Percentiles rank a stretch among this genome's conserved stretches.
Evolutionary conservation across 2,329 filamentous ascomycete species (phyloP).

Genomic region (Apiospora hydei): DNA sequence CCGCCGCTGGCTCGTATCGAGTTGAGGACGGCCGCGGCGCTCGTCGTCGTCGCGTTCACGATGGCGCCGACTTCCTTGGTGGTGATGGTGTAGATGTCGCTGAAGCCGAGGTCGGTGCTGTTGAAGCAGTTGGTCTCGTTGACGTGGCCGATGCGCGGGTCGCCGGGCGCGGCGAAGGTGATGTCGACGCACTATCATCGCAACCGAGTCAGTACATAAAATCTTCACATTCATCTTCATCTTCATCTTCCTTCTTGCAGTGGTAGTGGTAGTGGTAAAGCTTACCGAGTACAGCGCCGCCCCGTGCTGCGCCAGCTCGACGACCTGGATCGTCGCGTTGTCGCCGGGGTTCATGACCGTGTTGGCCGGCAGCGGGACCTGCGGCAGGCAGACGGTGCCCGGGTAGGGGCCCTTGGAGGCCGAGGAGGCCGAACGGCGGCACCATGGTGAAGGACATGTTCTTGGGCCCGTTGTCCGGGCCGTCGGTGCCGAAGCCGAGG

Average conservation of each 20-base stretch:
- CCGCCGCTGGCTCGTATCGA: slow-evolving; percentile 36
- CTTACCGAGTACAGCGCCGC: slow-evolving; percentile 74
- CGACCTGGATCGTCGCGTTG: slow-evolving; percentile 78
- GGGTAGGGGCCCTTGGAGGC: slow-evolving; percentile 82
- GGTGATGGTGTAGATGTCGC: slow-evolving; percentile 76
- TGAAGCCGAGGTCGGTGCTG: slow-evolving; percentile 77
- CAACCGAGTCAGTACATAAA: slow-evolving; percentile 23
- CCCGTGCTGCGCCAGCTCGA: slow-evolving; percentile 75
- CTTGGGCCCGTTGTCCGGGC: slow-evolving; percentile 68
- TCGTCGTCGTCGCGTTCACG: slow-evolving; percentile 43
- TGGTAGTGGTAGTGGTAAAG: slow-evolving; percentile 28
- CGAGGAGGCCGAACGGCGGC: slow-evolving; percentile 80
- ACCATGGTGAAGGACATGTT: slow-evolving; percentile 92
- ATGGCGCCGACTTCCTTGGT: slow-evolving; percentile 51
- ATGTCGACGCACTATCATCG: slow-evolving; percentile 89
- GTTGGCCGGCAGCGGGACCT: slow-evolving; percentile 82
- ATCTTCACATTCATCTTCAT: too few species aligned
- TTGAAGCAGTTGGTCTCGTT: slow-evolving; percentile 90
- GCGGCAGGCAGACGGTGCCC: slow-evolving; percentile 87
- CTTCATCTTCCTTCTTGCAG: too few species aligned
- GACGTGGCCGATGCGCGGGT: slow-evolving; percentile 71
- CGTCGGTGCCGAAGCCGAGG: slow-evolving; percentile 75
- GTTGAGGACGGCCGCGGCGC: slow-evolving; percentile 30
- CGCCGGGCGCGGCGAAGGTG: slow-evolving; percentile 81
- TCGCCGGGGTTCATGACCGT: slow-evolving; percentile 79